Conservation (phyloP, 2,329 filamentous ascomycete genomes). For the Colletotrichum orchidophilum region DNA sequence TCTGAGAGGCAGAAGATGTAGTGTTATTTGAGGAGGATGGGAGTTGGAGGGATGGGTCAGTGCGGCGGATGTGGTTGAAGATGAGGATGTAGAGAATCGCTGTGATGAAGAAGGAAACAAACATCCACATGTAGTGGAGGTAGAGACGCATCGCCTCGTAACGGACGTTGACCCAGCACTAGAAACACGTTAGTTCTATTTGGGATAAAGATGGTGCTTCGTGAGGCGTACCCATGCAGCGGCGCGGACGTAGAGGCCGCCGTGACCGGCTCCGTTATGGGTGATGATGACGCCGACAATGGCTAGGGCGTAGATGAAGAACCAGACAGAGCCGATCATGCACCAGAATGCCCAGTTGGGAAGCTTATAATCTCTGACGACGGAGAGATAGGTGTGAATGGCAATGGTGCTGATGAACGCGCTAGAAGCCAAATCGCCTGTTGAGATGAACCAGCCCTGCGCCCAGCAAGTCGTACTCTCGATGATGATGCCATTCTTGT, state of each 20-base stretch:
- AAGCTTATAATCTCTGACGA: slow-evolving; percentile 60
- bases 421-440: slow-evolving; percentile 65
- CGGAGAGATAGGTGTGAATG: slow-evolving; percentile 64
- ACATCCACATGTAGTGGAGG: slow-evolving; percentile 73
- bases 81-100: slow-evolving; percentile 51
- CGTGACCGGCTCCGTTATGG: slow-evolving; percentile 14
- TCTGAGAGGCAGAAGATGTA: slow-evolving; percentile 8
- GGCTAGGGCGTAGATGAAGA: slow-evolving; percentile 45
- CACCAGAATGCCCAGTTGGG: slow-evolving; percentile 54
- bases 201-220: slow-evolving; percentile 62
- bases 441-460: slow-evolving; percentile 67
- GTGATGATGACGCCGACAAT: slow-evolving; percentile 19
- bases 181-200: slow-evolving; percentile 63
- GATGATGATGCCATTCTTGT: slow-evolving; percentile 56
- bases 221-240: slow-evolving; percentile 63
- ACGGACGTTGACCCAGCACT: slow-evolving; percentile 70
- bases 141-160: slow-evolving; percentile 63
- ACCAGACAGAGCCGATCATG: slow-evolving; percentile 56
- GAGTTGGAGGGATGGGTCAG: slow-evolving; percentile 38
- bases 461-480: slow-evolving; percentile 58
- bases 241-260: slow-evolving; percentile 60
- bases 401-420: slow-evolving; percentile 67
- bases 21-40: slow-evolving; percentile 25
- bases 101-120: slow-evolving; percentile 50
- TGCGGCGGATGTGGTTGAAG: slow-evolving; percentile 49